A percentile compares a stretch with the other conserved stretches of the same genome.
phyloP scores from a whole-genome alignment of 257 asterid species.

The Oldenlandia corymbosa region DNA sequence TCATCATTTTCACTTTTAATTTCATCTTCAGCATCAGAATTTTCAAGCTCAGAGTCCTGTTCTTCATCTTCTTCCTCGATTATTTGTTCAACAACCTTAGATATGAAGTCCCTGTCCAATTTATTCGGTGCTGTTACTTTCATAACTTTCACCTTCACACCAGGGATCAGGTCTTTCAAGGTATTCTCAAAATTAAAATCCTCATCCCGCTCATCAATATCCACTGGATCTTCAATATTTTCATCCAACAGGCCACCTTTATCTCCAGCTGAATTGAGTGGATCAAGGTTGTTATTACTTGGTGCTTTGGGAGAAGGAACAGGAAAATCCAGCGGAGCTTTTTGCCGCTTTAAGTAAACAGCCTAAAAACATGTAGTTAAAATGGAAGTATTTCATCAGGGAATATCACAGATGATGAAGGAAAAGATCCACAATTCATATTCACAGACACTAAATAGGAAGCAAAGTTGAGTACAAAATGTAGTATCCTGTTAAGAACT shows the following conservation, averaged over 20 bases:
- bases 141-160: constrained; percentile 84
- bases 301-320: constrained; percentile 47
- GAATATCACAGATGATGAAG: not conserved
- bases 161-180: constrained; percentile 87
- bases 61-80: constrained; percentile 74
- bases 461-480: not conserved
- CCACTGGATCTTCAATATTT: constrained; percentile 56
- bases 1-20: constrained; percentile 24
- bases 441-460: not conserved
- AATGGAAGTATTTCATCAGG: not conserved
- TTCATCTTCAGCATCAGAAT: constrained; percentile 23
- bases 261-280: constrained; percentile 52
- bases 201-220: constrained; percentile 65
- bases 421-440: not conserved
- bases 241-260: constrained; percentile 51
- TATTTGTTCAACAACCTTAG: constrained; percentile 82
- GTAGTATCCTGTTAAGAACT: not conserved
- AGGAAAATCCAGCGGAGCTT: constrained; percentile 42
- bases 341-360: constrained; percentile 73
- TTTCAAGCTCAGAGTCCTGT: constrained; percentile 23
- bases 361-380: constrained; percentile 46
- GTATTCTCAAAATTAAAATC: constrained; percentile 64
- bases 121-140: constrained; percentile 72
- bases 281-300: constrained; percentile 41
- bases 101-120: constrained; percentile 68